Conservation (phyloP, 306 rosid species). For the Vicia faba region DNA sequence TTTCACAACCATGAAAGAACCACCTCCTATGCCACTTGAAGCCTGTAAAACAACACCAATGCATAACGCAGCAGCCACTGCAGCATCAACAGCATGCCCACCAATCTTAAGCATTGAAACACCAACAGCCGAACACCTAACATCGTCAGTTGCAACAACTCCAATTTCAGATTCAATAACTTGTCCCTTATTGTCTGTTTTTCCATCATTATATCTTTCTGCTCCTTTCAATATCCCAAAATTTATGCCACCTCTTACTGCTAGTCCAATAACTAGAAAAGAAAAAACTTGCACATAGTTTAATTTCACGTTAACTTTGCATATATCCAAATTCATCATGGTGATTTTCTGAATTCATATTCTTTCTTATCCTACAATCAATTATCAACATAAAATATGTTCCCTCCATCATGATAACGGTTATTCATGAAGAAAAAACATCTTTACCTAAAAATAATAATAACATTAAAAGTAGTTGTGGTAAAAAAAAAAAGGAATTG, state of each 20-base stretch:
- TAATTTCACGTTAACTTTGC: too few relatives aligned
- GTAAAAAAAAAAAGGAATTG: too few relatives aligned
- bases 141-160: conserved; percentile 90
- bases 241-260: conserved; percentile 39
- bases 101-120: conserved; percentile 68
- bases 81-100: conserved; percentile 97
- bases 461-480: too few relatives aligned
- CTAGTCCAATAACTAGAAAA: conserved; percentile 53
- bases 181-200: conserved; percentile 37
- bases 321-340: too few relatives aligned
- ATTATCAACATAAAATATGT: too few relatives aligned
- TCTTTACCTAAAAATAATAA: too few relatives aligned
- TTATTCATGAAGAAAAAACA: too few relatives aligned
- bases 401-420: too few relatives aligned
- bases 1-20: conserved; percentile 73
- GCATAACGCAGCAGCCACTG: conserved; percentile 87
- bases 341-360: too few relatives aligned
- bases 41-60: conserved; percentile 68
- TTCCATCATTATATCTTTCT: background rate
- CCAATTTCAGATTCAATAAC: conserved; percentile 64
- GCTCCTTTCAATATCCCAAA: conserved; percentile 32
- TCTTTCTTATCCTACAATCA: too few relatives aligned
- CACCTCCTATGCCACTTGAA: conserved; percentile 94
- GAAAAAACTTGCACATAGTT: background rate
- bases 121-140: conserved; percentile 76